Conservation (phyloP, 179 eudicot species). For the Nepenthes alata region DNA sequence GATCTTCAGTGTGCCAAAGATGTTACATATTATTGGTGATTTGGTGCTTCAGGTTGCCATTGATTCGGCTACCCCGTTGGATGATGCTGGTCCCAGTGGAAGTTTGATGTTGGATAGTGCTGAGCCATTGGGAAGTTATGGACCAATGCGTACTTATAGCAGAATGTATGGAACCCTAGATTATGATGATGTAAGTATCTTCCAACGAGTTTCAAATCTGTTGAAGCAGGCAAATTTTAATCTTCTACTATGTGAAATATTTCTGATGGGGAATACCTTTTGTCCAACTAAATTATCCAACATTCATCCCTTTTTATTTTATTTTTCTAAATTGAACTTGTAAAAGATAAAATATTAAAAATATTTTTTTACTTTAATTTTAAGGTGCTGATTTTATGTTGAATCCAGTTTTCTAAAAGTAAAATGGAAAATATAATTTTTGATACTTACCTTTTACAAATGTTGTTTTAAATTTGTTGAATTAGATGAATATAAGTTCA, state of each 20-base stretch:
- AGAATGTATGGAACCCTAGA: constrained; percentile 77
- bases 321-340: too few relatives aligned
- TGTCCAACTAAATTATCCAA: too few relatives aligned
- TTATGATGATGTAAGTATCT: constrained; percentile 73
- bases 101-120: constrained; percentile 52
- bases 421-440: too few relatives aligned
- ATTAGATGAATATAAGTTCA: too few relatives aligned
- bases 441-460: too few relatives aligned
- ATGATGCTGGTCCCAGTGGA: constrained; percentile 74
- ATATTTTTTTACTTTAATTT: too few relatives aligned
- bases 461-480: too few relatives aligned
- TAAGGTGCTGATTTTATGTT: too few relatives aligned
- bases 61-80: constrained; percentile 90
- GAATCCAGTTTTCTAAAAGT: too few relatives aligned
- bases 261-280: background rate
- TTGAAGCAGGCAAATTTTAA: background rate
- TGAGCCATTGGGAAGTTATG: constrained; percentile 65
- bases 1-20: background rate
- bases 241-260: background rate
- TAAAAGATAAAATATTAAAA: too few relatives aligned
- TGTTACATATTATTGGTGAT: too few relatives aligned
- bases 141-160: constrained; percentile 70
- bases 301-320: too few relatives aligned
- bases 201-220: background rate
- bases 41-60: constrained; percentile 70